These are phyloP conservation scores for Neocallimastix lanati DNA, from an alignment of 192 early-diverging fungal genomes.

Conservation along the genomic window DNA sequence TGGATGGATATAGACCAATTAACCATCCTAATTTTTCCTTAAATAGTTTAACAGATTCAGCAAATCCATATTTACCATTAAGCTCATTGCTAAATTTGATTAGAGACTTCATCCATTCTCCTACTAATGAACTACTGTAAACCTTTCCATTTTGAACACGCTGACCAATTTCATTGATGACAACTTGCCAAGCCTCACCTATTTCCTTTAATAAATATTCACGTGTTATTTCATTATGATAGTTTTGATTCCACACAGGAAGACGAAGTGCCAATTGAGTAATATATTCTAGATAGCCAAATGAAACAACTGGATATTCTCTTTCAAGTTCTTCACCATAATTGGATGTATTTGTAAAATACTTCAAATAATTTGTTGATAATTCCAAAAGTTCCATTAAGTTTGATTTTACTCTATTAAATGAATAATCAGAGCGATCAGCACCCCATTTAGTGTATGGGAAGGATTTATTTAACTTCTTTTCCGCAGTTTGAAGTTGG, in stretches of 20 bases:
- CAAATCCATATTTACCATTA: slow-evolving; percentile 31
- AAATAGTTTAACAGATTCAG: slow-evolving; percentile 39
- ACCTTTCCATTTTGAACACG: slow-evolving; percentile 64
- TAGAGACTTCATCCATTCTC: slow-evolving; percentile 67
- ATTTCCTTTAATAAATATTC: slow-evolving; percentile 49
- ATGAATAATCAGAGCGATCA: slow-evolving; percentile 68
- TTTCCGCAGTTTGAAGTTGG: slow-evolving; percentile 47
- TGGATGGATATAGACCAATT: slow-evolving; percentile 23
- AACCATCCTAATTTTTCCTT: slow-evolving; percentile 47
- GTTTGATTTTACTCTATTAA: slow-evolving; percentile 58
- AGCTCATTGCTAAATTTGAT: slow-evolving; percentile 36
- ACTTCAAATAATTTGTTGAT: slow-evolving; percentile 20
- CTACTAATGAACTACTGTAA: slow-evolving; percentile 55
- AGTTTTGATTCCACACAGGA: slow-evolving; percentile 55
- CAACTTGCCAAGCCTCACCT: slow-evolving; percentile 54
- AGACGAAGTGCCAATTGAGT: slow-evolving; percentile 55
- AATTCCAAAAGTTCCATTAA: slow-evolving; percentile 47
- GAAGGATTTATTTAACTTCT: slow-evolving; percentile 53
- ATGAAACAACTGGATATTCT: slow-evolving; percentile 57
- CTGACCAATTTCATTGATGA: slow-evolving; percentile 49
- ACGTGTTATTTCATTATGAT: slow-evolving; percentile 44
- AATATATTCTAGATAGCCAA: slow-evolving; percentile 63
- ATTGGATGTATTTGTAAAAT: slow-evolving; percentile 29
- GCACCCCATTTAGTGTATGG: slow-evolving; percentile 73
- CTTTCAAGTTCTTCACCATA: slow-evolving; percentile 56